Evolutionary conservation across 2,329 filamentous ascomycete species (phyloP).

Genomic region (Aspergillus sp.): DNA sequence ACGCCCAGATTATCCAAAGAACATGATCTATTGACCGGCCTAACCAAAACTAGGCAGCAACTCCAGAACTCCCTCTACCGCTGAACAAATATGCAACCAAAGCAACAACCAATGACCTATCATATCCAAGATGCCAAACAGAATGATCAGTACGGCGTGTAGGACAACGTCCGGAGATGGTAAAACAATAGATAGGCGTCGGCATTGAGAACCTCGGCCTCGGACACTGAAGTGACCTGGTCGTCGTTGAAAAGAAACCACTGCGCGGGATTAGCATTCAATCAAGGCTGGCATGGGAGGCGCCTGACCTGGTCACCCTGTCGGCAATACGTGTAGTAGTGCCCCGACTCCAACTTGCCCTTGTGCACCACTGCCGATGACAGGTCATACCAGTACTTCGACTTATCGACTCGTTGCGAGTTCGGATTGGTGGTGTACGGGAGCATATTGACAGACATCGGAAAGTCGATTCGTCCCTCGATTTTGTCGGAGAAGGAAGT

Average conservation of each 20-base stretch:
- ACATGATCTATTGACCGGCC: too few species aligned
- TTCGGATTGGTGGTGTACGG: constrained; percentile 68
- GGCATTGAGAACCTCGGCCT: constrained; percentile 74
- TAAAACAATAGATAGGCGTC: constrained; percentile 92
- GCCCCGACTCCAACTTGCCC: constrained; percentile 83
- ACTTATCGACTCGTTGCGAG: constrained; percentile 21
- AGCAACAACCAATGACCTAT: too few species aligned
- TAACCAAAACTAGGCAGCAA: too few species aligned
- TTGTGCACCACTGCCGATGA: constrained; percentile 87
- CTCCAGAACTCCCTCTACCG: too few species aligned
- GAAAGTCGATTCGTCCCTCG: constrained; percentile 76
- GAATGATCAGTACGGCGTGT: neutral
- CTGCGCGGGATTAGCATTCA: constrained; percentile 33
- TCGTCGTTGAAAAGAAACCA: constrained; percentile 98
- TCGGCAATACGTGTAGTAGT: constrained; percentile 83
- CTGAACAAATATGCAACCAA: too few species aligned
- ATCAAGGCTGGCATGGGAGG: neutral
- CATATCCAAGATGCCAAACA: too few species aligned
- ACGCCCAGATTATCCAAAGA: too few species aligned
- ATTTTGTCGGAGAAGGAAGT: constrained; percentile 74
- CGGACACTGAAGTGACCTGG: constrained; percentile 72
- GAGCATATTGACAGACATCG: constrained; percentile 76
- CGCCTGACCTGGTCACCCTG: constrained; percentile 59
- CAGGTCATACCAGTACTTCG: constrained; percentile 71
- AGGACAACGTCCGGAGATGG: constrained; percentile 26